These are phyloP conservation scores for Wallemia mellicola DNA, from an alignment of 1,284 basidiomycete species.

Conservation along the genomic window DNA sequence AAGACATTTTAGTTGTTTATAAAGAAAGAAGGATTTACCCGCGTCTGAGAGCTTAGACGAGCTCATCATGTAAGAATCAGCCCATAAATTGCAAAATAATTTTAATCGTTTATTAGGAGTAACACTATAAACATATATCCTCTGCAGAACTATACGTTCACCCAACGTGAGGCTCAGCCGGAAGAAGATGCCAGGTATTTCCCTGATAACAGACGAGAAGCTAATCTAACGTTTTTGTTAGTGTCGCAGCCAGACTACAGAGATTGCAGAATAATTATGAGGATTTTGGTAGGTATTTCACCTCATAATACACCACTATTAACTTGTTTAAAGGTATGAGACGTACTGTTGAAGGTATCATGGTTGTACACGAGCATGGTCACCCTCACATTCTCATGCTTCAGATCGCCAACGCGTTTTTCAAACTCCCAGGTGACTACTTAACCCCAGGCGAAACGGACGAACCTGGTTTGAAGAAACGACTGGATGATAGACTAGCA, in stretches of 20 bases:
- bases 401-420: slow-evolving; percentile 94
- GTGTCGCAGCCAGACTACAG: slow-evolving; percentile 32
- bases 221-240: background rate
- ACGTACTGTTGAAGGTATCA: slow-evolving; percentile 76
- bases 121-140: slow-evolving; percentile 49
- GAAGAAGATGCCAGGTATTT: slow-evolving; percentile 89
- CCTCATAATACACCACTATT: slow-evolving; percentile 1
- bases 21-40: background rate
- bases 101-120: background rate
- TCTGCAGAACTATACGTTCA: slow-evolving; percentile 64
- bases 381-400: slow-evolving; percentile 89
- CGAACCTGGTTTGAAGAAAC: slow-evolving; percentile 52
- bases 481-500: slow-evolving; percentile 63
- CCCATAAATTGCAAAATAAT: background rate
- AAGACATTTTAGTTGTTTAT: background rate
- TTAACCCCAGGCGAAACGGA: slow-evolving; percentile 86
- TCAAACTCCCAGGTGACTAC: slow-evolving; percentile 96
- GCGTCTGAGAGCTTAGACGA: too few species aligned
- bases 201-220: slow-evolving; percentile 11
- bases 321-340: slow-evolving; percentile 30
- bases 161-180: slow-evolving; percentile 76
- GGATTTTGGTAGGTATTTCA: slow-evolving; percentile 31
- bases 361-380: slow-evolving; percentile 79
- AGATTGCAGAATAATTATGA: slow-evolving; percentile 85
- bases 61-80: background rate